Evolutionary conservation across 306 rosid genomes (phyloP).

Genomic region (Rosa rugosa): DNA sequence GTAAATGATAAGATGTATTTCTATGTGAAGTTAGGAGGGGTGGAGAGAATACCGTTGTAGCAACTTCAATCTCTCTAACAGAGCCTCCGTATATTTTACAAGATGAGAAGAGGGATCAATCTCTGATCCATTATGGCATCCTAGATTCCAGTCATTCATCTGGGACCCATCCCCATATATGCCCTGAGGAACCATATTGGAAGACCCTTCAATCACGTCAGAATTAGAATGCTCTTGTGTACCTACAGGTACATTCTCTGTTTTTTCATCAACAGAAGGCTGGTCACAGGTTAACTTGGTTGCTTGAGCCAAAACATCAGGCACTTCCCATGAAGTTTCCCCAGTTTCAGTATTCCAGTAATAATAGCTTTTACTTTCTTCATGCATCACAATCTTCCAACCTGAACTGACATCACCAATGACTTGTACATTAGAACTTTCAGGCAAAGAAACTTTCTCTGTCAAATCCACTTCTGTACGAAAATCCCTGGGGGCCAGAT

Average conservation of each 20-base stretch:
- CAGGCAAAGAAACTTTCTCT: slow-evolving; percentile 41
- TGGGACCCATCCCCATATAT: slow-evolving; percentile 42
- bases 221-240: slow-evolving; percentile 37
- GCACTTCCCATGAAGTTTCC: slow-evolving; percentile 96
- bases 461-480: slow-evolving; percentile 40
- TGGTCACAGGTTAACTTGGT: slow-evolving; percentile 43
- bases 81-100: slow-evolving; percentile 47
- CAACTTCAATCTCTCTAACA: slow-evolving; percentile 71
- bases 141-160: slow-evolving; percentile 37
- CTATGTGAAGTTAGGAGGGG: neutral
- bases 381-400: slow-evolving; percentile 96
- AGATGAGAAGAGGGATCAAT: slow-evolving; percentile 53
- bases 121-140: slow-evolving; percentile 37
- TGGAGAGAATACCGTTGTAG: slow-evolving; percentile 46
- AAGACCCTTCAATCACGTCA: slow-evolving; percentile 30
- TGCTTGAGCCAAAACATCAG: slow-evolving; percentile 59
- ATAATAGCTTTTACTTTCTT: slow-evolving; percentile 76
- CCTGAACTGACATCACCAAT: slow-evolving; percentile 58
- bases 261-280: slow-evolving; percentile 33
- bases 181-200: slow-evolving; percentile 29
- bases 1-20: neutral
- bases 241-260: slow-evolving; percentile 32
- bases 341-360: slow-evolving; percentile 96
- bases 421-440: slow-evolving; percentile 38
- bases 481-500: slow-evolving; percentile 28